Percentiles rank a stretch among this genome's conserved stretches.
Conservation (phyloP, 176 grass and related monocot species). For the Bromus sterilis region DNA sequence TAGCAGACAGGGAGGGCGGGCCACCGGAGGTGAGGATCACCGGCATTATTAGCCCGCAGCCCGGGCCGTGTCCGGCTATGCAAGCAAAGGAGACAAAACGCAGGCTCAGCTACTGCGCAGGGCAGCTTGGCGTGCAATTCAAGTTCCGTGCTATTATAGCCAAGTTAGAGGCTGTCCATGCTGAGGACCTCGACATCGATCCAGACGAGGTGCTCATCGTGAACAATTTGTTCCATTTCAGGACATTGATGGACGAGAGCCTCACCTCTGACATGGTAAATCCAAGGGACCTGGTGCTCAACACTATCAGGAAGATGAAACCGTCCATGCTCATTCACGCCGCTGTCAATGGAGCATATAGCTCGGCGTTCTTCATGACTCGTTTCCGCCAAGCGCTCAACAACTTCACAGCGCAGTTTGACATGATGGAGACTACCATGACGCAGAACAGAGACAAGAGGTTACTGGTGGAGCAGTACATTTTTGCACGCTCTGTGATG, state of each 20-base stretch:
- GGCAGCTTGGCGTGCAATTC: constrained; percentile 20
- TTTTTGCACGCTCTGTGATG: constrained; percentile 9
- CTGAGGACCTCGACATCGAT: constrained; percentile 16
- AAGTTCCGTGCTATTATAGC: constrained; percentile 20
- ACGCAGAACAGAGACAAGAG: constrained; percentile 14
- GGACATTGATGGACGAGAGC: constrained; percentile 32
- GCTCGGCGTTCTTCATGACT: constrained; percentile 28
- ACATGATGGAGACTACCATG: constrained; percentile 32
- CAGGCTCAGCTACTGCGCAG: constrained; percentile 12
- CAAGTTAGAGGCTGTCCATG: constrained; percentile 16
- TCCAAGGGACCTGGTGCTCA: constrained; percentile 32
- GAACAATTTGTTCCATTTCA: constrained; percentile 21
- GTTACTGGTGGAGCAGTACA: constrained; percentile 10
- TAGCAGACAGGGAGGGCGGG: background rate
- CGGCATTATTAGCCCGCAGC: constrained; percentile 25
- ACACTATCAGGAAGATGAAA: constrained; percentile 27
- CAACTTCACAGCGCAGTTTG: constrained; percentile 29
- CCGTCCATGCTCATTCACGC: constrained; percentile 27
- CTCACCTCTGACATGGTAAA: constrained; percentile 7
- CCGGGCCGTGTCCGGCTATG: constrained; percentile 20
- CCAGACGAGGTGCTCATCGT: constrained; percentile 36
- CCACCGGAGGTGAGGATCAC: constrained; percentile 38
- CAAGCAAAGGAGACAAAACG: constrained; percentile 18
- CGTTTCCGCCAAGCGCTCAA: constrained; percentile 34
- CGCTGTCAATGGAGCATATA: constrained; percentile 13